These are phyloP conservation scores for Rhipidocladum racemiflorum DNA, from an alignment of 176 grass and related monocot species.

Conservation along the genomic window DNA sequence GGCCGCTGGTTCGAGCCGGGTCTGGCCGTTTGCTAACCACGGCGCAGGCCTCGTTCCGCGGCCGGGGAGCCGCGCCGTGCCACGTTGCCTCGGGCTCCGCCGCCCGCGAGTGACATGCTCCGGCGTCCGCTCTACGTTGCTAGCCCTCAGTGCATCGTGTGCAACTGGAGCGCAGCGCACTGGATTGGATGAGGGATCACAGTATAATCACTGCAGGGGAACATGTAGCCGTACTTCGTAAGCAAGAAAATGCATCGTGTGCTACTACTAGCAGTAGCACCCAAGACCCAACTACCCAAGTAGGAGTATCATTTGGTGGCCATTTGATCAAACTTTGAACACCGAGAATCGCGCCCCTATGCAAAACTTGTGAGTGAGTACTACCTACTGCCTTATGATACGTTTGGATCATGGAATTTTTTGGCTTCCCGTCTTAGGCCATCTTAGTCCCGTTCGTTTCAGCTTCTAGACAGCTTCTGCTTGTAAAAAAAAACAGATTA, in stretches of 20 bases:
- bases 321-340: not conserved
- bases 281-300: too few species aligned
- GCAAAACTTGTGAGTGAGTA: not conserved
- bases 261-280: not conserved
- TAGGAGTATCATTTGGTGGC: too few species aligned
- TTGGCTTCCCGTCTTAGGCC: not conserved
- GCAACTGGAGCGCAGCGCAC: too few species aligned
- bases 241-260: not conserved
- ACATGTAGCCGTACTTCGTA: not conserved
- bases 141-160: not conserved
- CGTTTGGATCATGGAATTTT: not conserved
- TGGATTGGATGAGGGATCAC: not conserved
- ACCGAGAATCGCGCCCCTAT: not conserved
- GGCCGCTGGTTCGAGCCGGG: not conserved
- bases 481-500: too few species aligned
- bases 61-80: not conserved
- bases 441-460: too few species aligned
- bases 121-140: not conserved
- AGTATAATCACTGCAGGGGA: not conserved
- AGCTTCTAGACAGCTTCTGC: too few species aligned
- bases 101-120: not conserved
- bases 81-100: not conserved
- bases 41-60: slow-evolving; percentile 12
- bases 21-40: slow-evolving; percentile 10
- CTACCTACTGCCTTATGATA: not conserved